phyloP scores from a whole-genome alignment of 2,329 filamentous ascomycete species.

The Botrytis deweyae region DNA sequence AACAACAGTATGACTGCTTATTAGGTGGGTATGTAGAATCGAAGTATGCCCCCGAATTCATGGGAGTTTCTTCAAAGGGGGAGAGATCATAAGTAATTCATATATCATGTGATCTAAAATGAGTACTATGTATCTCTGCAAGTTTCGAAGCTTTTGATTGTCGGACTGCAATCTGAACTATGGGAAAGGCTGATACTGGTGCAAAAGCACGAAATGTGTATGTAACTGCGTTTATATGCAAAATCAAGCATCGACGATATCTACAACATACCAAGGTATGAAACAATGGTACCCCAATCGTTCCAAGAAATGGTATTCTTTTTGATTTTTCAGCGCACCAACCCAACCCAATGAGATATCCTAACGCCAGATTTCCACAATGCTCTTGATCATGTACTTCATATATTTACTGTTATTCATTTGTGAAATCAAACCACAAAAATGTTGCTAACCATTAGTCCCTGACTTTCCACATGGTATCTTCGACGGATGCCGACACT shows the following conservation, averaged over 20 bases:
- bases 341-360: background rate
- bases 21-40: background rate
- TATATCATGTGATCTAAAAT: background rate
- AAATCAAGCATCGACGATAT: background rate
- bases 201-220: background rate
- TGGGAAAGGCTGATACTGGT: background rate
- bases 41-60: background rate
- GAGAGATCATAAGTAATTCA: too few relatives aligned
- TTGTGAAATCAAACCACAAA: constrained; percentile 50
- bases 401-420: background rate
- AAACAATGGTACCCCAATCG: background rate
- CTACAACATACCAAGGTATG: background rate
- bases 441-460: constrained; percentile 75
- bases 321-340: background rate
- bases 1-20: background rate
- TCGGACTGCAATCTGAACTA: background rate
- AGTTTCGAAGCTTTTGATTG: background rate
- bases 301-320: background rate
- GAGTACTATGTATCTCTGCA: background rate
- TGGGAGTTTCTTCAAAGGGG: too few relatives aligned
- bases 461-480: constrained; percentile 80
- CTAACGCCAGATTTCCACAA: background rate
- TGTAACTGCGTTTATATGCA: constrained; percentile 4
- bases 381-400: background rate
- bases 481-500: constrained; percentile 73